A percentile compares a stretch with the other conserved stretches of the same genome.
These are phyloP conservation scores for Chloropicon primus DNA, from an alignment of 139 green algal species.

Conservation along the genomic window DNA sequence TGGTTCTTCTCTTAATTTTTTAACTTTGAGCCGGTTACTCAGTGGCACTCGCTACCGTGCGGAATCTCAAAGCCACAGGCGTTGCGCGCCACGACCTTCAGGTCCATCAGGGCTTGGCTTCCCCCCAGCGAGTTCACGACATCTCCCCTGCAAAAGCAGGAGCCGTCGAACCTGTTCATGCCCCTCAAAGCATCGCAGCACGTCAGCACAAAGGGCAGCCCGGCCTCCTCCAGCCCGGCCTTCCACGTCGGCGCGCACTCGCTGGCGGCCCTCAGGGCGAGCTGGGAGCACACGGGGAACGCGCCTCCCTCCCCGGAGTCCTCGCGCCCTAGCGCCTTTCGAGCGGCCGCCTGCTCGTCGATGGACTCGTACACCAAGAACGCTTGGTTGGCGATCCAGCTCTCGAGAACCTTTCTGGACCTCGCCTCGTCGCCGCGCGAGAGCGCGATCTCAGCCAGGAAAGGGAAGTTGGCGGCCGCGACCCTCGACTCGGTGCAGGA, in stretches of 20 bases:
- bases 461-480: background rate
- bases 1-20: too few species aligned
- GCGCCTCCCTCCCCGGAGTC: background rate
- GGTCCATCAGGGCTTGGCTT: background rate
- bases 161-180: background rate
- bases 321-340: background rate
- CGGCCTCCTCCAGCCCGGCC: background rate
- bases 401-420: background rate
- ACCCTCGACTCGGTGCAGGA: background rate
- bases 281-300: background rate
- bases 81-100: background rate
- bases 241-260: background rate
- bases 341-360: background rate
- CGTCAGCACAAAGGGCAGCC: background rate
- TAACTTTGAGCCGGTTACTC: too few species aligned
- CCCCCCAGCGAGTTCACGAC: background rate
- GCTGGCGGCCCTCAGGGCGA: background rate
- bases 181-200: background rate
- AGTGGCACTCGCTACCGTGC: background rate
- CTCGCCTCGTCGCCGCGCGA: background rate
- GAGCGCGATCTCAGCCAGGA: background rate
- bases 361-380: background rate
- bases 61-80: background rate
- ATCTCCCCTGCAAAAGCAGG: background rate
- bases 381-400: background rate